Conservation (phyloP, 805 yeast genomes). For the Zygoascus biomembranicola region DNA sequence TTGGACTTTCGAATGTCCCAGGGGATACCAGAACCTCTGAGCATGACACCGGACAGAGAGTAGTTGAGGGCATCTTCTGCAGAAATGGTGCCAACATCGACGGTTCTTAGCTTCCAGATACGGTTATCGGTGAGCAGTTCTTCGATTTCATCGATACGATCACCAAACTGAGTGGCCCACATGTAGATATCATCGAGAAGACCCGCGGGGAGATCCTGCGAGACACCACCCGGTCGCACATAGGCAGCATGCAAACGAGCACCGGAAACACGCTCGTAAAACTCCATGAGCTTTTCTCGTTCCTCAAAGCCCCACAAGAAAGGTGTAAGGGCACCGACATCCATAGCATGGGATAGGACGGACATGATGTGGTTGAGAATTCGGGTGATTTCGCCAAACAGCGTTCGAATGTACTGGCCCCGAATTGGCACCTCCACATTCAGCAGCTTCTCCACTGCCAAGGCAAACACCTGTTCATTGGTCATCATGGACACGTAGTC, state of each 20-base stretch:
- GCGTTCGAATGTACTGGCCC: slow-evolving; percentile 74
- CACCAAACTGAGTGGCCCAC: slow-evolving; percentile 97
- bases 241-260: slow-evolving; percentile 86
- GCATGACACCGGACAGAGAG: slow-evolving; percentile 78
- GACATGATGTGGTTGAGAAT: slow-evolving; percentile 81
- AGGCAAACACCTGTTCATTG: slow-evolving; percentile 74
- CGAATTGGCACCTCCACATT: slow-evolving; percentile 80
- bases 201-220: slow-evolving; percentile 82
- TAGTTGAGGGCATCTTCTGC: slow-evolving; percentile 84
- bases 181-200: slow-evolving; percentile 82
- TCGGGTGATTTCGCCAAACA: slow-evolving; percentile 83
- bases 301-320: slow-evolving; percentile 93
- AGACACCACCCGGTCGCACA: slow-evolving; percentile 86
- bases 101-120: slow-evolving; percentile 84
- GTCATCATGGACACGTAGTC: slow-evolving; percentile 86
- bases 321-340: slow-evolving; percentile 89
- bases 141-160: slow-evolving; percentile 83
- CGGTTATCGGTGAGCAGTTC: slow-evolving; percentile 85
- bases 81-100: slow-evolving; percentile 69
- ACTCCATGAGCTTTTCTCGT: slow-evolving; percentile 88
- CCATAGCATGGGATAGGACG: slow-evolving; percentile 82
- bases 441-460: slow-evolving; percentile 77
- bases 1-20: slow-evolving; percentile 78
- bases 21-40: slow-evolving; percentile 85
- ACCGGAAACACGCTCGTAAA: slow-evolving; percentile 83